These are phyloP conservation scores for Boletus fagicola DNA, from an alignment of 768 basidiomycete genomes.

Conservation along the genomic window DNA sequence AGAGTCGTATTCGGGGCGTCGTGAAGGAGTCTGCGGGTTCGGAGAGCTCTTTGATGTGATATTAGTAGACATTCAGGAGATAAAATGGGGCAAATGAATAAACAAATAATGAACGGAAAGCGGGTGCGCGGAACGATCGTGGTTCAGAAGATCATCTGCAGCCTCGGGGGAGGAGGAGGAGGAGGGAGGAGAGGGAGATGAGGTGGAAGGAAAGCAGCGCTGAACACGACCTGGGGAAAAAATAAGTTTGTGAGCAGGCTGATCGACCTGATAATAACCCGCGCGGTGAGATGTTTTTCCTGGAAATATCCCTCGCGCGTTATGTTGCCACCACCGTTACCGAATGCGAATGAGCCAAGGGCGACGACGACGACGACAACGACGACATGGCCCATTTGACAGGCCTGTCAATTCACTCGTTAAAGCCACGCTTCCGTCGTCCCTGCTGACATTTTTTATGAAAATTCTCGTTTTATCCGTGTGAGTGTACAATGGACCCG, in stretches of 20 bases:
- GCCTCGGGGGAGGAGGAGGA: neutral
- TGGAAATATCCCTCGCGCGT: neutral
- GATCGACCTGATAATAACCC: constrained; percentile 2
- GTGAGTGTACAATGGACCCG: neutral
- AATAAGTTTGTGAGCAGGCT: neutral
- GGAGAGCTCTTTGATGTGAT: constrained; percentile 18
- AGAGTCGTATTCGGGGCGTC: constrained; percentile 20
- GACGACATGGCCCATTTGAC: constrained; percentile 1
- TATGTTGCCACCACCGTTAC: neutral
- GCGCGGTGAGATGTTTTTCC: neutral
- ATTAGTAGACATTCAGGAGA: constrained; percentile 28
- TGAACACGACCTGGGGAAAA: constrained; percentile 6
- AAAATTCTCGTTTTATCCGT: neutral
- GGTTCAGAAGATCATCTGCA: constrained; percentile 20
- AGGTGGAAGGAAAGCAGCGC: neutral
- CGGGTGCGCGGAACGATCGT: constrained; percentile 7
- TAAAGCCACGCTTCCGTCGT: constrained; percentile 10
- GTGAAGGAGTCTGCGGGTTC: constrained; percentile 14
- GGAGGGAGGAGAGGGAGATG: neutral
- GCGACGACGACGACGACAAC: constrained; percentile 2
- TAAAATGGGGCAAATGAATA: constrained; percentile 18
- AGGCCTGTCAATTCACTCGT: constrained; percentile 17
- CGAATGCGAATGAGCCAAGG: neutral
- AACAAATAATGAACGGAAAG: constrained; percentile 28
- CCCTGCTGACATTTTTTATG: constrained; percentile 1